Base-by-base conservation (phyloP, 345 rosid species). In the Acer yangbiense region DNA sequence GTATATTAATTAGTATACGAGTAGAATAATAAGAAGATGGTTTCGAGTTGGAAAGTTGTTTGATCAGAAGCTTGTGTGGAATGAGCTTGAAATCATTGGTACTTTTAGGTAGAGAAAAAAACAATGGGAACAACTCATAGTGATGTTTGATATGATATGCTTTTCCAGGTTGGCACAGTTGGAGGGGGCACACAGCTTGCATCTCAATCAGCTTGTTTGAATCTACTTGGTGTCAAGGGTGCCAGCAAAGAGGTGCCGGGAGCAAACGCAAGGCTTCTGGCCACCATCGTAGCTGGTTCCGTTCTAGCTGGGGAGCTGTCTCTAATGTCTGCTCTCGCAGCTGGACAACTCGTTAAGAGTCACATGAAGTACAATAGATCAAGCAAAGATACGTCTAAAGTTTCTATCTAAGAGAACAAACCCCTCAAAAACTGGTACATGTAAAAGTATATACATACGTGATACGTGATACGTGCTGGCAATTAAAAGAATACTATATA, bases 131-230 rank as follows among this genome's bases (percentile, higher is more conserved):
- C 57, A 52, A 5, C 57, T 61, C 68, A 73, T 44, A 20, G 50
- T 60, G 65, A 17, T 20, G 2, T 39, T 17, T 14, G 32, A 17
- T 43, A 21, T 43, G 14, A 41, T 60, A n/a, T 46, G 68, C 25
- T 46, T 35, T 35, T 68, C 32, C 83, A 90, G 94, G 94, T 89
- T 60, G 95, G 95, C 7, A 91, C 95, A 3, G 87, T 91, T 8
- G 93, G 95, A 62, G 95, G 95, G 17, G 95, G 95, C 55, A 91
- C 95, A 43, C 93, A 89, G 78, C 95, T 91, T 61, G 90, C 93
- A 69, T 89, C 93, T 35, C 95, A 91, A 81, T 89, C 95, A 18
- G 95, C 93, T 18, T 91, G 93, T 75, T 83, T 91, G 84, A 88
- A 89, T 60, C 75, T 91, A 68, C 90, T 91, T 1, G 93, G 93